Evolutionary conservation across 306 rosid species (phyloP), one percentile per base, ranked within the genome.

Genomic region (Dalbergia cochinchinensis): DNA sequence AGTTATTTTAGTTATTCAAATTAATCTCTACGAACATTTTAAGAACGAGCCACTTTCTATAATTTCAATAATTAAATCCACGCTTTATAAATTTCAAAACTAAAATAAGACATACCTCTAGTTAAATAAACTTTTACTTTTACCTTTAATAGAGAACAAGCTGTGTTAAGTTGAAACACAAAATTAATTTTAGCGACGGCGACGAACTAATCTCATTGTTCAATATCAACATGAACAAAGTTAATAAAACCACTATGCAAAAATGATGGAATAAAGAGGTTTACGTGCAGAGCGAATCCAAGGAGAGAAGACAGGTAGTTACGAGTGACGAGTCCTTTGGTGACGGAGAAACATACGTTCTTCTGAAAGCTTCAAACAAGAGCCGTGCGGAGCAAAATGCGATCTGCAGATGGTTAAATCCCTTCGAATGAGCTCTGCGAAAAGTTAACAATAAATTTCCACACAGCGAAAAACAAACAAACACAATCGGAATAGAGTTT

Each of bases 241-340:
- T 6, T 4, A 53, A 53, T 53, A 7, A 53, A n/a, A 53, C 8
- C 58, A 41, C 41, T 18, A 13, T 59, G 6, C 22, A 58, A 42
- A 37, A 58, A 33, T 13, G 11, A 11, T 12, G 10, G 60, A 16
- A 18, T 59, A 48, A 14, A 42, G 42, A 74, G 44, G 11, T 59
- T 42, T 59, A 74, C 78, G 45, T 22, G 47, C 31, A 41, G 18
- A 39, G 57, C 42, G 57, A 60, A 7, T 39, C 68, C 10, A 60
- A 33, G 33, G 65, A 59, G 47, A 59, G 10, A 4, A 54, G 57
- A 12, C 20, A 74, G 4, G 31, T 9, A 44, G 50, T 6, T 1
- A 19, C 11, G 33, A 58, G 34, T 58, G 9, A 58, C 20, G 63
- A 16, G 5, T 16, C 22, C 19, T 60, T 33, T 71, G 6, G 47